Evolutionary conservation across 1,284 basidiomycete genomes (phyloP).

Genomic region (Puccinia hordei): DNA sequence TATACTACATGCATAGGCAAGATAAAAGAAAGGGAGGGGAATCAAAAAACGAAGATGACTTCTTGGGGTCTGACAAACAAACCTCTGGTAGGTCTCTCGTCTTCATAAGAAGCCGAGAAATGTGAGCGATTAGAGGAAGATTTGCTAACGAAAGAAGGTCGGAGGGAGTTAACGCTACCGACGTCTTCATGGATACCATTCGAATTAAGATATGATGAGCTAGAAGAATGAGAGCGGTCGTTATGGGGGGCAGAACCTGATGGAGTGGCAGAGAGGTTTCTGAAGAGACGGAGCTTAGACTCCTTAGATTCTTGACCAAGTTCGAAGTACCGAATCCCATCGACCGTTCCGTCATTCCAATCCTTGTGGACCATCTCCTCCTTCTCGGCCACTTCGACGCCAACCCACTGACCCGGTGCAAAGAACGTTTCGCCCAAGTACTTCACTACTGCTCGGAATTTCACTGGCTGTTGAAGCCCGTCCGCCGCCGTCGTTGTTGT

Average conservation of each 20-base stretch:
- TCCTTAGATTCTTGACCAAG: slow-evolving; percentile 61
- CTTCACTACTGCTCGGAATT: slow-evolving; percentile 80
- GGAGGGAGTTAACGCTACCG: not conserved
- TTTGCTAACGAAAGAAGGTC: slow-evolving; percentile 30
- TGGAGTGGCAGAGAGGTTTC: slow-evolving; percentile 37
- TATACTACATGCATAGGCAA: not conserved
- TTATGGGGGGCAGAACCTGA: slow-evolving; percentile 12
- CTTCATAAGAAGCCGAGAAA: slow-evolving; percentile 4
- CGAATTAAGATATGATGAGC: not conserved
- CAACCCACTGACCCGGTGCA: slow-evolving; percentile 82
- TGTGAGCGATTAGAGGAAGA: slow-evolving; percentile 9
- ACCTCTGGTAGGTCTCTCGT: slow-evolving; percentile 40
- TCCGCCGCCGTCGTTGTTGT: slow-evolving; percentile 25
- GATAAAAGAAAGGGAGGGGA: not conserved
- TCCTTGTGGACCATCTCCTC: slow-evolving; percentile 67
- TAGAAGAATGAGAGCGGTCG: slow-evolving; percentile 1
- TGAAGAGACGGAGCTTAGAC: slow-evolving; percentile 20
- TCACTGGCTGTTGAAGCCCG: slow-evolving; percentile 66
- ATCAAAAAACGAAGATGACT: slow-evolving; percentile 49
- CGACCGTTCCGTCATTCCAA: slow-evolving; percentile 80
- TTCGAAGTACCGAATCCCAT: slow-evolving; percentile 78
- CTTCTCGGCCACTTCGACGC: slow-evolving; percentile 78
- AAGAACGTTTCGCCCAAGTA: slow-evolving; percentile 83
- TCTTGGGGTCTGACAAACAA: slow-evolving; percentile 50
- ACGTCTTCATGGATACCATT: not conserved